Base-by-base conservation (phyloP, 208 protist genomes). In the Leishmania tropica region DNA sequence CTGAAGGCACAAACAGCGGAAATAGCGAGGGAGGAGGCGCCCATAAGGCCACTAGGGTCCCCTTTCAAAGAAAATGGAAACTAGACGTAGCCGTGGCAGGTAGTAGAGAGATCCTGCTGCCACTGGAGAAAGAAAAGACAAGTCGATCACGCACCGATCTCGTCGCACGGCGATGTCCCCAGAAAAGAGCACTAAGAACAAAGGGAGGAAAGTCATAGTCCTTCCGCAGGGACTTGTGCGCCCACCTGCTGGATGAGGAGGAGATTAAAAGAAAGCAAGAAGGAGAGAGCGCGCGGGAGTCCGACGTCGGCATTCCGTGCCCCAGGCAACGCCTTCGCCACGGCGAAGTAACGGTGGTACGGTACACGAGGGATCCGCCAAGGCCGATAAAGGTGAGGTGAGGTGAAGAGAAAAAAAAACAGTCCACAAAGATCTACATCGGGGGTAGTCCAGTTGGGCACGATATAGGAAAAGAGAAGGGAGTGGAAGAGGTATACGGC, bases 381-480 rank as follows among this genome's bases (percentile, higher is more conserved):
- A 67, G n/a, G 28, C 13, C n/a, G 60, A 67, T n/a, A 67, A 67
- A 19, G n/a, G n/a, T 6, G 13, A 37, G 60, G 60, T 15, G 3
- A 76, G 28, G 67, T 24, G 21, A 67, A 74, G 60, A 72, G 48
- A 51, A 83, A 37, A 68, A 67, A 64, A 37, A 72, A 53, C 35
- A 42, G 58, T 0, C 51, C 28, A 58, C 40, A 67, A 31, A 37
- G 31, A 21, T 3, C 10, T 13, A 19, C 24, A 31, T n/a, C 19
- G 60, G 3, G 31, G n/a, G 60, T 67, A 0, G 31, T 19, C 60
- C 13, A 37, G 13, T 13, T 67, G 24, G 31, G 11, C 60, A 8
- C 60, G n/a, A 67, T 0, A 77, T 37, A 76, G 17, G 40, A 42
- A 48, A 83, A 83, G 78, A 54, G 54, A 37, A 42, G 53, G 83